Evolutionary conservation across 2,329 filamentous ascomycete species (phyloP), one percentile per base, ranked within the genome.

Genomic region (Claviceps monticola): DNA sequence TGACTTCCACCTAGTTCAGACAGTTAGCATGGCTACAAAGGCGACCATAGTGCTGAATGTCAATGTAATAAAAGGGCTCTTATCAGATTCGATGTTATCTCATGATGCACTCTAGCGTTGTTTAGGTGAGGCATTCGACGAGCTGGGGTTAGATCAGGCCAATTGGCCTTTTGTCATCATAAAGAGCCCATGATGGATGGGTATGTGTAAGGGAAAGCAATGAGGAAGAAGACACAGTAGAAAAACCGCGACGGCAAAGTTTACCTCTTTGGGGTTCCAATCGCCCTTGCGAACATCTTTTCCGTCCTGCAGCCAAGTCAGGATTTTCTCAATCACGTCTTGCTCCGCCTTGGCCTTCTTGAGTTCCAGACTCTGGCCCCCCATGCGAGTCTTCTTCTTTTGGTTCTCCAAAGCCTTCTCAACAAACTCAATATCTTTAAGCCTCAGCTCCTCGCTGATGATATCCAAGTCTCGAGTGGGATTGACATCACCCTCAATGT

Each of bases 111-210:
- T 88, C 85, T 76, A 65, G 78, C 79, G 82, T 87, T 81, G 71
- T 73, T 73, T 70, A 73, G 68, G 72, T 78, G 82, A 86, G 85
- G 80, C 79, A 81, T 84, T 97, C 91, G 84, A 95, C 86, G 93
- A 98, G 93, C 93, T 98, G 93, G 93, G 93, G 88, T 95, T 90
- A 87, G 75, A 86, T 76, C 86, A 86, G 90, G 88, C 87, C 79
- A 72, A 75, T 75, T 79, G 83, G 88, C 89, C 93, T 85, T 95
- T 95, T 85, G 83, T 97, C 93, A 97, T 97, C 93, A 95, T 84
- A 62, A 68, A 74, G 81, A 61, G 60, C 57, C 51, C 38, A 48
- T 26, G 48, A 46, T 41, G 36, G 43, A 11, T 16, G n/a, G 11
- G 4, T 4, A 16, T 49, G 54, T 38, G 34, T 50, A 44, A 52